Base-by-base conservation (phyloP, 345 rosid genomes). In the Jatropha curcas region DNA sequence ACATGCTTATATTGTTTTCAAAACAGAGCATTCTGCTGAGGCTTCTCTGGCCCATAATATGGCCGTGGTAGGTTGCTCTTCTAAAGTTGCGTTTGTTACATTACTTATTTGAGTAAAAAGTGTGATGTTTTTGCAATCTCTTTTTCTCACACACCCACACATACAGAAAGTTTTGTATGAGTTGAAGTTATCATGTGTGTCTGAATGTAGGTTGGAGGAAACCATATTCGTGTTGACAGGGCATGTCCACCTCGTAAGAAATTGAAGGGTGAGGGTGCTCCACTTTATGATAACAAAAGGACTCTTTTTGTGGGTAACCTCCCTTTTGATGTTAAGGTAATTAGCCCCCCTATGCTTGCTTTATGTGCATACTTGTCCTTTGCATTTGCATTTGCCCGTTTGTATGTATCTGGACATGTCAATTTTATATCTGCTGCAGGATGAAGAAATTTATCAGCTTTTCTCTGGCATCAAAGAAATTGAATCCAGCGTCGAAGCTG, bases 231-330 rank as follows among this genome's bases (percentile, higher is more conserved):
- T 34, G 96, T 96, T 56, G 99, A 96, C 83, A 80, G 97, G 84
- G 98, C 98, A 10, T 90, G 97, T 76, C 98, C 99, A 2, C 99
- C 99, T 70, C 90, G 94, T 35, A 96, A 96, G 75, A 93, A 91
- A 78, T 74, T 91, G 79, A 96, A 86, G 81, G 93, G 88, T 64
- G 91, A 79, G 27, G 76, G 55, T 76, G 19, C 83, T 81, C 76
- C 83, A 43, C 79, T 86, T 63, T 95, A 95, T 74, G 98, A 96
- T 80, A 76, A 79, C 78, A 91, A 84, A 86, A 87, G 96, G 83
- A 91, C 99, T 11, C 81, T 93, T 67, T 93, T 96, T 64, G 77
- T 93, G 57, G 99, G 99, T 72, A 93, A 96, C 77, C 96, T 96
- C 76, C 99, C 99, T 55, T 92, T 86, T 60, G 99, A 96, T 74